Base-by-base conservation (phyloP, 2,329 filamentous ascomycete genomes). In the Acrodontium crateriforme region DNA sequence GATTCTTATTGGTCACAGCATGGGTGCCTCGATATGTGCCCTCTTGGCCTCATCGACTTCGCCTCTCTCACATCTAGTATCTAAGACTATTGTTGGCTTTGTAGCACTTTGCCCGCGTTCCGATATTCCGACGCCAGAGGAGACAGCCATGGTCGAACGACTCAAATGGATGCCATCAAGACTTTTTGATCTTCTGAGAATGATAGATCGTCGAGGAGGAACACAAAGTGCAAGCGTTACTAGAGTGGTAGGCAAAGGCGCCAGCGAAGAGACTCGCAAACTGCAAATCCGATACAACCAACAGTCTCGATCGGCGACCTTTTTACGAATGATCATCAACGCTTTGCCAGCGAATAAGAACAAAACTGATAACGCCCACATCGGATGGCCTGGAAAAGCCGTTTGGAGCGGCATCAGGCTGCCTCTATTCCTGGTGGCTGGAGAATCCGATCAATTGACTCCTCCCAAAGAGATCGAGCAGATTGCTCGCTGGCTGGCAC, bases 1-100 rank as follows among this genome's bases (percentile, higher is more conserved):
- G 9, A 67, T 94, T 12, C 54, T 94, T 16, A 71, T 95, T 34
- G 83, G 77, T 2, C 89, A 98, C 48, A 93, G 83, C 50, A 78
- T 94, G 71, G 89, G 89, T 5, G 84, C 79, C 33, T 79, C 79
- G 3, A 60, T 94, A 12, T 72, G 77, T 5, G 75, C 80, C 15
- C 59, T 77, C 10, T 60, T 95, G 28, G 76, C 82, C 7, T 74
- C 71, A 0, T 59, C 63, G 2, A 55, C 65, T 38, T 71, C 66
- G 2, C 54, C 65, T 1, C 58, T 73, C 33, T 59, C 54, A 13
- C 60, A 62, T 2, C 44, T 82, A n/a, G 61, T 69, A 17, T 54
- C 73, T 7, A 10, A 19, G 12, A 34, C 38, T 6, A 67, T 91
- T n/a, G 57, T 74, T 25, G 84, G 81, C 1, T 50, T 94, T 5